A percentile compares a stretch with the other conserved stretches of the same genome.
phyloP scores from a whole-genome alignment of 805 yeast genomes.

The Schwanniomyces polymorphus region DNA sequence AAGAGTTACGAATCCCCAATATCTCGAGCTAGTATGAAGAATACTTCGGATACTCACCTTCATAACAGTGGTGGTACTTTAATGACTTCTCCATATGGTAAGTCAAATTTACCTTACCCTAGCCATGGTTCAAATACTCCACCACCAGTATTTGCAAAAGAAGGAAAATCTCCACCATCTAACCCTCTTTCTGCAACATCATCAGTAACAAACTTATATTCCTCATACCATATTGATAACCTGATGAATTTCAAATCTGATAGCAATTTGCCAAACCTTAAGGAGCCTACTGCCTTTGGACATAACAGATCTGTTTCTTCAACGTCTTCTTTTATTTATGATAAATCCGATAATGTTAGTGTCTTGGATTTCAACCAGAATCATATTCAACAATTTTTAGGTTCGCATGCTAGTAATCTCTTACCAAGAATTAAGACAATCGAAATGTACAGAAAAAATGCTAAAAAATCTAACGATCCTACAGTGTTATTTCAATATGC shows the following conservation, averaged over 20 bases:
- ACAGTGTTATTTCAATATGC: constrained; percentile 87
- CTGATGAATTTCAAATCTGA: constrained; percentile 23
- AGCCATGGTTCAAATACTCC: constrained; percentile 21
- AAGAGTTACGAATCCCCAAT: not conserved
- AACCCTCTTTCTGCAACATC: constrained; percentile 32
- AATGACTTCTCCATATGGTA: not conserved
- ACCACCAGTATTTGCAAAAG: constrained; percentile 25
- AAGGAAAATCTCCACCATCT: constrained; percentile 23
- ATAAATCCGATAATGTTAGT: constrained; percentile 30
- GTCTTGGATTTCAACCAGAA: constrained; percentile 54
- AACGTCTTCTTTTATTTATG: constrained; percentile 36
- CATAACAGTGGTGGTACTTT: not conserved
- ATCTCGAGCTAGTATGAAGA: not conserved
- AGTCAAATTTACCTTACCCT: constrained; percentile 13
- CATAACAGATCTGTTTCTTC: constrained; percentile 39
- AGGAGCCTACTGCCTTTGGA: constrained; percentile 10
- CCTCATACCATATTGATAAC: constrained; percentile 1
- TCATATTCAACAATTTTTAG: constrained; percentile 52
- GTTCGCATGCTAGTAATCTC: constrained; percentile 49
- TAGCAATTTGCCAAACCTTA: constrained; percentile 20
- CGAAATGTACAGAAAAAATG: constrained; percentile 83
- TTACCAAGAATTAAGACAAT: constrained; percentile 80
- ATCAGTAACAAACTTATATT: constrained; percentile 29
- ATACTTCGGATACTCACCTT: not conserved
- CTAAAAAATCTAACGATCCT: constrained; percentile 82